Evolutionary conservation across 2,329 filamentous ascomycete species (phyloP).

Genomic region (Aureobasidium uvarum): DNA sequence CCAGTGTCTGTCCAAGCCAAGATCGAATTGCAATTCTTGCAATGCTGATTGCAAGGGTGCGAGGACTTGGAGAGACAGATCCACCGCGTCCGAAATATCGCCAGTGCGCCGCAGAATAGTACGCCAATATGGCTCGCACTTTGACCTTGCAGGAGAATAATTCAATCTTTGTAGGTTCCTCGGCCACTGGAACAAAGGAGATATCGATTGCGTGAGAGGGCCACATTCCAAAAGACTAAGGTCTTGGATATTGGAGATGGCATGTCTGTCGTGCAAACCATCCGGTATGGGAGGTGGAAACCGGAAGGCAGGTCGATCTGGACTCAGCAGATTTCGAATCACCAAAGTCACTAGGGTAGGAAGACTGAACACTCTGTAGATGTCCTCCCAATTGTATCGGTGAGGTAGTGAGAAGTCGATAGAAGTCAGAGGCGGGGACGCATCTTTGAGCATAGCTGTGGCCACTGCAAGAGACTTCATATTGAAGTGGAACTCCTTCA

Average conservation of each 20-base stretch:
- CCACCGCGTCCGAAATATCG: constrained; percentile 11
- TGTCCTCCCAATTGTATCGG: background rate
- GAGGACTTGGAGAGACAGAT: background rate
- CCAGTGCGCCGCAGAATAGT: background rate
- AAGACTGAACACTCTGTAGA: background rate
- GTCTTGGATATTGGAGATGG: background rate
- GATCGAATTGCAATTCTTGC: background rate
- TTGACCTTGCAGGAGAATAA: constrained; percentile 2
- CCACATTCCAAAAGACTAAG: background rate
- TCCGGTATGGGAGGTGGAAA: background rate
- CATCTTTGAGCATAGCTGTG: background rate
- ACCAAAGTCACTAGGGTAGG: background rate
- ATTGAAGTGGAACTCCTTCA: background rate
- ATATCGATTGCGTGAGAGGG: background rate
- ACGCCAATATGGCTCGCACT: constrained; percentile 17
- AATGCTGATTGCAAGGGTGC: background rate
- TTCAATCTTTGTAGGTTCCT: background rate
- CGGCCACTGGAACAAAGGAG: background rate
- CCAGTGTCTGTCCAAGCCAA: constrained; percentile 5
- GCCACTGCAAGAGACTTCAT: background rate
- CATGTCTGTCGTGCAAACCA: background rate
- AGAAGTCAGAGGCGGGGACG: background rate
- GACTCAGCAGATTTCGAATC: background rate
- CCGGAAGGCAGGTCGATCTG: constrained; percentile 2
- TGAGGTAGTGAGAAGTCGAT: background rate